Base-by-base conservation (phyloP, 148 eudicot genomes). In the Camellia lanceoleosa region DNA sequence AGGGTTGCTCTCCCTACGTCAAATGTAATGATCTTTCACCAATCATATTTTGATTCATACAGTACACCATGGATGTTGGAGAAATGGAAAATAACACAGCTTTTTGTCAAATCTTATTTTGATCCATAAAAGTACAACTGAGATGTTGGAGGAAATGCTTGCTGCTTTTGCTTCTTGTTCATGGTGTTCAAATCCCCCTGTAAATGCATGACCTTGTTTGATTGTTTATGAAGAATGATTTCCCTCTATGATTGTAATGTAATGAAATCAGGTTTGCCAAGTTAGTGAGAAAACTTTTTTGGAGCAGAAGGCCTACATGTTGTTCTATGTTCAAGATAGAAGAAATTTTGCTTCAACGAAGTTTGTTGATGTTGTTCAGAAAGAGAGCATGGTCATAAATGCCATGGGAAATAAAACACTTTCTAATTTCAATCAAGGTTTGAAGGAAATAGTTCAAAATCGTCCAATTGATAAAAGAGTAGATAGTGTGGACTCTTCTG, bases 221-320 rank as follows among this genome's bases (percentile, higher is more conserved):
- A 49, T 41, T 79, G 19, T n/a, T 15, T 69, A 20, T 55, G 18
- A 54, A 19, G 61, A 68, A 66, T 54, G 60, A 18, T 73, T 74
- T 68, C 41, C 16, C 16, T 56, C 59, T 43, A 19, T 71, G 41
- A 68, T 58, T 46, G 4, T 46, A 47, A 46, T 69, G 13, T 85
- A 71, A 76, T 79, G 67, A 43, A 56, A 80, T 77, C 80, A 96
- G 99, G 99, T 96, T 78, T 47, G 77, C 80, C 93, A 91, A 86
- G 98, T 92, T 30, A 88, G 87, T 85, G 97, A 93, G 83, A 91
- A 80, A 78, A 80, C 65, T 56, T 98, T 96, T 75, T 84, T 96
- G 87, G 93, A 89, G 78, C 95, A 96, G 87, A 96, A 92, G 85
- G 99, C 99, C n/a, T 96, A 96, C 79, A 93, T 96, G 95, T 70